Evolutionary conservation across 2,329 filamentous ascomycete genomes (phyloP), one percentile per base, ranked within the genome.

Genomic region (Xylaria hypoxylon): DNA sequence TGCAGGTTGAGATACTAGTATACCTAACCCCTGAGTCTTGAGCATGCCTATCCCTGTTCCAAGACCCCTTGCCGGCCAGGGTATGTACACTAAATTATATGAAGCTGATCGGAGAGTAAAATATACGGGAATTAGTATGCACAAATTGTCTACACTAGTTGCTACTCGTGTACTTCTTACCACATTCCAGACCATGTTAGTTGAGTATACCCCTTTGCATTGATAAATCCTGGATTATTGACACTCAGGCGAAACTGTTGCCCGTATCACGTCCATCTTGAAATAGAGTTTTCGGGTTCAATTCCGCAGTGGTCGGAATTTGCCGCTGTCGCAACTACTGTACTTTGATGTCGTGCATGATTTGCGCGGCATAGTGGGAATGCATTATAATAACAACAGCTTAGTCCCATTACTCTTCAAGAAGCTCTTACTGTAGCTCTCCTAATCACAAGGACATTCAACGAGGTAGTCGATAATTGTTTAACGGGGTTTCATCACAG

Each of bases 11-110:
- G 48, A 62, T 59, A 44, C 11, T n/a, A n/a, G n/a, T 53, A 44
- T 26, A 63, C 33, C 45, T 51, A 44, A 50, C 19, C 65, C 59
- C 61, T 64, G 65, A 59, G 28, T 28, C 35, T 50, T 48, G 56
- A 58, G 62, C 17, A n/a, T 28, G 35, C 24, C 40, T 28, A 67
- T 58, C 66, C 66, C 56, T 68, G 66, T 45, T 56, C n/a, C 35
- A 48, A 42, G 24, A 31, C 53, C 48, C 62, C 65, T 65, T 62
- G 24, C 17, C 50, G 50, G 45, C 42, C 55, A 67, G 65, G 65
- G 61, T 53, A 42, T 44, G n/a, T n/a, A n/a, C n/a, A n/a, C 50
- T 42, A 48, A 44, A 60, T 60, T 31, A 48, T n/a, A 61, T 44
- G 19, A 48, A 61, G 56, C 44, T 45, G 53, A 53, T 62, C 35